Percentiles rank a stretch among this genome's conserved stretches.
Evolutionary conservation across 1,139 yeast species (phyloP).

Genomic region (Protomyces gravidus): DNA sequence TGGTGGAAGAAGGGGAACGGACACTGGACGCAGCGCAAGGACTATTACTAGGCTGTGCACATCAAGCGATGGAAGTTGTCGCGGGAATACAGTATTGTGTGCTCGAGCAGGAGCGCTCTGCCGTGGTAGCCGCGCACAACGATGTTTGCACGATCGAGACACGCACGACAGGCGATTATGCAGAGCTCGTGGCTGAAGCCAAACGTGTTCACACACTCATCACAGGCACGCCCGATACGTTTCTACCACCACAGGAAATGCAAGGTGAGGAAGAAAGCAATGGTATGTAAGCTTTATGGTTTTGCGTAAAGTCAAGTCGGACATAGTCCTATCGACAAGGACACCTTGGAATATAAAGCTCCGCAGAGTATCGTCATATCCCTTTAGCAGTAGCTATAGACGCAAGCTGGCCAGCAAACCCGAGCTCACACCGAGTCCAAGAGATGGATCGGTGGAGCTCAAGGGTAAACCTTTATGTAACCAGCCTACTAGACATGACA

Average conservation of each 20-base stretch:
- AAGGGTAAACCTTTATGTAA: neutral
- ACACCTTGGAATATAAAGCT: constrained; percentile 3
- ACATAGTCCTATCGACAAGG: constrained; percentile 3
- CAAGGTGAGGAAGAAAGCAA: neutral
- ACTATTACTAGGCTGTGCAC: neutral
- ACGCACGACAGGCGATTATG: neutral
- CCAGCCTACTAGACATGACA: neutral
- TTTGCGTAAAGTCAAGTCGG: constrained; percentile 5
- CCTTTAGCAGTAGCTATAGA: too few species aligned
- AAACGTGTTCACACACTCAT: neutral
- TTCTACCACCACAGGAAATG: neutral
- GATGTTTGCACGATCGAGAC: neutral
- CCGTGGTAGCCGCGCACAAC: neutral
- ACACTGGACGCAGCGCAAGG: neutral
- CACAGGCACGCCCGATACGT: neutral
- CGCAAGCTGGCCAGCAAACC: neutral
- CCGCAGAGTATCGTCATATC: too few species aligned
- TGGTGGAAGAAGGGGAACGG: neutral
- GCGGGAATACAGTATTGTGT: neutral
- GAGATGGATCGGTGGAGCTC: neutral
- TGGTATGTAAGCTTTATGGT: neutral
- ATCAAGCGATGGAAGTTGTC: neutral
- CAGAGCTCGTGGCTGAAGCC: neutral
- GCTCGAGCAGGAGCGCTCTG: neutral
- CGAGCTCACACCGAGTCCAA: neutral